Percentiles rank a stretch among this genome's conserved stretches.
These are phyloP conservation scores for Chaetothyriales sp. DNA, from an alignment of 2,329 filamentous ascomycete species.

Conservation along the genomic window DNA sequence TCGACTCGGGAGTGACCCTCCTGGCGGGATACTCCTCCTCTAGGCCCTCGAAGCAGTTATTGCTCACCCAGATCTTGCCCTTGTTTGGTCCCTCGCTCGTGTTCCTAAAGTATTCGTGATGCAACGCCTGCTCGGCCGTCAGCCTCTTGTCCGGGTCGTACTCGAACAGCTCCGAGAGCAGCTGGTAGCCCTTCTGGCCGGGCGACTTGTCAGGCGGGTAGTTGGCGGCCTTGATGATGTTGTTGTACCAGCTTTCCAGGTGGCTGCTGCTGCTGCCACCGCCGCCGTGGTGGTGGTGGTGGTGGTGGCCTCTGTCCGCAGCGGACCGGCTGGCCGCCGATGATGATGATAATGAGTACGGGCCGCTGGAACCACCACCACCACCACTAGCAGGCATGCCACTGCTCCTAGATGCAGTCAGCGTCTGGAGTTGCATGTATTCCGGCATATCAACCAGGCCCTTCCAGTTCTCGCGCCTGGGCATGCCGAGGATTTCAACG, in stretches of 20 bases:
- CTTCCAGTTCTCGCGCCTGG: conserved; percentile 79
- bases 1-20: conserved; percentile 84
- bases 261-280: conserved; percentile 38
- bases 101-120: conserved; percentile 74
- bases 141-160: conserved; percentile 84
- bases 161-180: conserved; percentile 70
- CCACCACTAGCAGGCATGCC: conserved; percentile 17
- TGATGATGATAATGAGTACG: conserved; percentile 21
- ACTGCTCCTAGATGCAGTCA: conserved; percentile 28
- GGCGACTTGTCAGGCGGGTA: conserved; percentile 42
- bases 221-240: conserved; percentile 46
- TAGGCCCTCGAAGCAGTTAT: conserved; percentile 81
- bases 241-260: conserved; percentile 69
- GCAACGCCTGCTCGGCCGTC: conserved; percentile 74
- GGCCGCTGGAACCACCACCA: conserved; percentile 2
- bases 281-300: too few species aligned
- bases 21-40: conserved; percentile 80
- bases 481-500: conserved; percentile 85
- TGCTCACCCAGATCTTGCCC: conserved; percentile 36
- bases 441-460: conserved; percentile 75
- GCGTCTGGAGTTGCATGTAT: conserved; percentile 51
- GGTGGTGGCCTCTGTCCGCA: conserved; percentile 18
- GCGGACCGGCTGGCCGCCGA: conserved; percentile 29
- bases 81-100: conserved; percentile 28
- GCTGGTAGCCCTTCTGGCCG: conserved; percentile 62